These are phyloP conservation scores for Arctostaphylos glauca DNA, from an alignment of 148 eudicot species.

Conservation along the genomic window DNA sequence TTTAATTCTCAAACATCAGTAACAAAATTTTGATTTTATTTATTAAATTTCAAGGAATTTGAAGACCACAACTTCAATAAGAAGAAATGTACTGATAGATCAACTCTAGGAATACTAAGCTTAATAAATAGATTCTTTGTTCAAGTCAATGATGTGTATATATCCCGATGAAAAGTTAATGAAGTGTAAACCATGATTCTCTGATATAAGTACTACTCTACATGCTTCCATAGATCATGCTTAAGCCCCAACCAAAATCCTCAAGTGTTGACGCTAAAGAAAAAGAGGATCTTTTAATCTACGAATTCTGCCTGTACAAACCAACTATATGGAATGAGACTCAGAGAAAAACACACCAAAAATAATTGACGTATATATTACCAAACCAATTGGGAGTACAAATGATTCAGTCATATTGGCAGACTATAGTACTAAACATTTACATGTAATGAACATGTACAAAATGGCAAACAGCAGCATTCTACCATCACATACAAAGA, in stretches of 20 bases:
- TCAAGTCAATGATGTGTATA: slow-evolving; percentile 6
- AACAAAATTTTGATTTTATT: not conserved
- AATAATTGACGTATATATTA: not conserved
- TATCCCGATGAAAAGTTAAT: not conserved
- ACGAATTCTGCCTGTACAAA: not conserved
- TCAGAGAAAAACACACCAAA: not conserved
- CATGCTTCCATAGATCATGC: not conserved
- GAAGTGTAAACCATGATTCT: slow-evolving; percentile 1
- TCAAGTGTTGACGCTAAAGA: not conserved
- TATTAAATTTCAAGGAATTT: not conserved
- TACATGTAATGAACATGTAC: not conserved
- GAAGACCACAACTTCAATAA: not conserved
- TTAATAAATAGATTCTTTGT: not conserved
- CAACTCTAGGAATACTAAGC: not conserved
- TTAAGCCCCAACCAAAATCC: not conserved
- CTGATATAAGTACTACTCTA: not conserved
- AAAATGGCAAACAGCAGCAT: not conserved
- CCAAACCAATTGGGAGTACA: not conserved
- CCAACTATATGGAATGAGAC: not conserved
- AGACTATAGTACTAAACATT: not conserved
- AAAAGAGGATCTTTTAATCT: not conserved
- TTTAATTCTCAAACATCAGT: not conserved
- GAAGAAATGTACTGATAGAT: not conserved
- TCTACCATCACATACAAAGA: not conserved
- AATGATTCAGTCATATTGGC: not conserved